Conservation (phyloP, 495 filamentous ascomycete species). For the Saxophila tyrrhenica region DNA sequence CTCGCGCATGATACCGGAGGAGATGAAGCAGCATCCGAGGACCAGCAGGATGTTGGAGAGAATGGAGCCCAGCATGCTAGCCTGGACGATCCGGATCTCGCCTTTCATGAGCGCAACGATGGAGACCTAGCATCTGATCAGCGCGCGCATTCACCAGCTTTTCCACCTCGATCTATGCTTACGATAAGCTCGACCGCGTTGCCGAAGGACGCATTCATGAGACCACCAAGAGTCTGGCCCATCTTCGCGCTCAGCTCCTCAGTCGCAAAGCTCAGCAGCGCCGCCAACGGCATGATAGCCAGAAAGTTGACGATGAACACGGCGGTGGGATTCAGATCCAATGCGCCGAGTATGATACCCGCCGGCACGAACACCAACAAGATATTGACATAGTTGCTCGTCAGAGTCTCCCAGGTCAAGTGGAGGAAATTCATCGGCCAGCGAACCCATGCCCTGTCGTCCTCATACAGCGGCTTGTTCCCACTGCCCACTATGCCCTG, state of each 20-base stretch:
- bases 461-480: constrained; percentile 12
- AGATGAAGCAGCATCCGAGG: constrained; percentile 91
- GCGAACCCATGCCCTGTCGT: constrained; percentile 23
- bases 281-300: constrained; percentile 87
- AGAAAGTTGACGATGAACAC: constrained; percentile 89
- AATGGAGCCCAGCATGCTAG: constrained; percentile 95
- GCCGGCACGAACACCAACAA: constrained; percentile 82
- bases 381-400: constrained; percentile 69
- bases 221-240: constrained; percentile 80
- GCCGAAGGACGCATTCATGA: constrained; percentile 93
- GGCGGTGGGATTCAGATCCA: constrained; percentile 61
- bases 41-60: constrained; percentile 92
- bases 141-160: background rate
- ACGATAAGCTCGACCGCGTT: constrained; percentile 99
- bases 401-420: constrained; percentile 43
- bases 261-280: constrained; percentile 87
- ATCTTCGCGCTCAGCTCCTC: constrained; percentile 78
- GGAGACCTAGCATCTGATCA: constrained; percentile 53
- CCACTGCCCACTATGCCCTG: background rate
- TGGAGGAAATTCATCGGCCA: constrained; percentile 43
- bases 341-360: constrained; percentile 65
- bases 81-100: constrained; percentile 90
- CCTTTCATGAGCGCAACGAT: constrained; percentile 77
- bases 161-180: constrained; percentile 24
- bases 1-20: constrained; percentile 60